phyloP scores from a whole-genome alignment of 495 filamentous ascomycete species.

The Aspergillus diversus region DNA sequence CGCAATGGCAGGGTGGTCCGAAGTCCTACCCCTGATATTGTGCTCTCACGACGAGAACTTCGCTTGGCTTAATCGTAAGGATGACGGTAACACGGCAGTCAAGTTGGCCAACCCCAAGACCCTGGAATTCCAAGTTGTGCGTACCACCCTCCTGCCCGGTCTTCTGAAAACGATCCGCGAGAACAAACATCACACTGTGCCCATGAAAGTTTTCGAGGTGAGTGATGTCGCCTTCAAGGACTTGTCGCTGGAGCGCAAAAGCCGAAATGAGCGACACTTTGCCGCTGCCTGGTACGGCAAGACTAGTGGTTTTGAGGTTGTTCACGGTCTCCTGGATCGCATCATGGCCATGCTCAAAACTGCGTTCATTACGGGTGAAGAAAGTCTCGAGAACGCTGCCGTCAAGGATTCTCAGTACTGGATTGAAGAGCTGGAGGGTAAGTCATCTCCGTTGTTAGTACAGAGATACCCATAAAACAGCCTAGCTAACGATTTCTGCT shows the following conservation, averaged over 20 bases:
- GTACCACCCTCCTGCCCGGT: slow-evolving; percentile 85
- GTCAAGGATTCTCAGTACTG: slow-evolving; percentile 73
- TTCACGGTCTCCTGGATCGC: slow-evolving; percentile 91
- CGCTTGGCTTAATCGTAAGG: slow-evolving; percentile 88
- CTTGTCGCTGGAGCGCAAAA: slow-evolving; percentile 72
- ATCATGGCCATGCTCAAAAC: slow-evolving; percentile 90
- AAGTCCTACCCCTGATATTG: slow-evolving; percentile 94
- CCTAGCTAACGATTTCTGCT: slow-evolving; percentile 14
- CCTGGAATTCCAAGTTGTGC: slow-evolving; percentile 93
- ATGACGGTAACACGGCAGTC: slow-evolving; percentile 84
- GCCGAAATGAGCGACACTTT: slow-evolving; percentile 90
- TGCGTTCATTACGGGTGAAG: slow-evolving; percentile 75
- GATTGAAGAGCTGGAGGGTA: slow-evolving; percentile 87
- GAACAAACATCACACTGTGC: slow-evolving; percentile 87
- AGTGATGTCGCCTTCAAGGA: slow-evolving; percentile 94
- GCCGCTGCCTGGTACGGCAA: slow-evolving; percentile 95
- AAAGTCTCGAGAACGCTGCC: slow-evolving; percentile 61
- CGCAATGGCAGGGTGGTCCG: slow-evolving; percentile 93
- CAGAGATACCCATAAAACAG: not conserved
- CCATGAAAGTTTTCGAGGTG: slow-evolving; percentile 92
- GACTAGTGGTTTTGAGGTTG: slow-evolving; percentile 92
- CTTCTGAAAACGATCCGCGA: slow-evolving; percentile 94
- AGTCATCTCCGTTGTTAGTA: slow-evolving; percentile 22
- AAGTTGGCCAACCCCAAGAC: slow-evolving; percentile 95
- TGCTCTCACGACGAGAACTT: slow-evolving; percentile 99